Evolutionary conservation across 306 rosid species (phyloP).

Genomic region (Vigna reflexopilosa): DNA sequence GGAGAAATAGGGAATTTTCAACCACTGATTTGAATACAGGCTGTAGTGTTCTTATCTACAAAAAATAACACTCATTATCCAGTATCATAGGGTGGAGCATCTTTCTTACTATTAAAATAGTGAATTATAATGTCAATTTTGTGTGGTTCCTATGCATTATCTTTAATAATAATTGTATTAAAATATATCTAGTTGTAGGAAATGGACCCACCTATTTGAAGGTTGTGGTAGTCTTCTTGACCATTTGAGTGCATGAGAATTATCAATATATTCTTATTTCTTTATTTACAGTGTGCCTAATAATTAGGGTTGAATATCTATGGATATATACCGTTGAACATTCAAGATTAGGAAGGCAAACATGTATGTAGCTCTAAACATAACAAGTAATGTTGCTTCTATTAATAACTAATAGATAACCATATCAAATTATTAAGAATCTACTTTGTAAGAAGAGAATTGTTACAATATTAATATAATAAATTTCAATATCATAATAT

Average conservation of each 20-base stretch:
- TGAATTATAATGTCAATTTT: slow-evolving; percentile 7
- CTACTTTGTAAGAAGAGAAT: no score
- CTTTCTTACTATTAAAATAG: neutral
- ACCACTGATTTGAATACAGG: neutral
- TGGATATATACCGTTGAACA: neutral
- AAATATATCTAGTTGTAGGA: neutral
- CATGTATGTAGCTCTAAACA: neutral
- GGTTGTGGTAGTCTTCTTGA: neutral
- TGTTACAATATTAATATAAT: no score
- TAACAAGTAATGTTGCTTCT: neutral
- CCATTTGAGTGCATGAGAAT: slow-evolving; percentile 1
- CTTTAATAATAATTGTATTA: neutral
- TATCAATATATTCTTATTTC: neutral
- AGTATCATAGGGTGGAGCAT: slow-evolving; percentile 1
- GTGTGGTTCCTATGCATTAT: slow-evolving; percentile 30
- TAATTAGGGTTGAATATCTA: neutral
- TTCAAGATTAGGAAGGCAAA: neutral
- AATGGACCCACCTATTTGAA: slow-evolving; percentile 29
- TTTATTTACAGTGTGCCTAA: neutral
- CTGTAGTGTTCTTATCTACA: neutral
- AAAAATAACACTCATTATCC: neutral
- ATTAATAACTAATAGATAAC: no score
- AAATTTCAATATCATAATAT: no score
- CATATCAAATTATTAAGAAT: no score
- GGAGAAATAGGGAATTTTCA: neutral